Evolutionary conservation across 1,284 basidiomycete genomes (phyloP).

Genomic region (Tylopilus orsonianus): DNA sequence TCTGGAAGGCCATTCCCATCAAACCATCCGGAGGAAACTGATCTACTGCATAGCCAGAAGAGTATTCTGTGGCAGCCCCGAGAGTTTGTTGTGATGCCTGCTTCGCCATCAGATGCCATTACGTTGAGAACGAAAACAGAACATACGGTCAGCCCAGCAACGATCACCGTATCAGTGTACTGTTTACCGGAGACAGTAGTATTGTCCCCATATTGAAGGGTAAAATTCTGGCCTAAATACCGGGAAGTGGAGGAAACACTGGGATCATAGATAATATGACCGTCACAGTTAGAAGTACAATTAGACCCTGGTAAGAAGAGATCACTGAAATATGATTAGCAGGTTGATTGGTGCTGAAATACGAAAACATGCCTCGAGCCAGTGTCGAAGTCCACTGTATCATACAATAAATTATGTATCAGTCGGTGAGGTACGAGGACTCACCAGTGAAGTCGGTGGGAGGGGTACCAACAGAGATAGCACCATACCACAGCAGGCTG

Average conservation of each 20-base stretch:
- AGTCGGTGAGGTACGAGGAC: not conserved
- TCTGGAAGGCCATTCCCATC: constrained; percentile 22
- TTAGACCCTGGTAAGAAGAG: constrained; percentile 8
- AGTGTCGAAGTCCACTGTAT: constrained; percentile 22
- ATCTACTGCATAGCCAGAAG: not conserved
- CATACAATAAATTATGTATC: not conserved
- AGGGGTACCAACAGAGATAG: constrained; percentile 24
- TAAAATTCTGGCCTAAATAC: constrained; percentile 26
- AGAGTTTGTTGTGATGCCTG: constrained; percentile 19
- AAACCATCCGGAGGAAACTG: constrained; percentile 23
- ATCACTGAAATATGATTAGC: not conserved
- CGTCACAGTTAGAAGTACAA: constrained; percentile 9
- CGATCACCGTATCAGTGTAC: constrained; percentile 34
- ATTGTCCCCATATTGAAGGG: constrained; percentile 32
- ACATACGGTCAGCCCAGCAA: constrained; percentile 24
- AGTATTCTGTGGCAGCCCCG: constrained; percentile 17
- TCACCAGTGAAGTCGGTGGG: constrained; percentile 11
- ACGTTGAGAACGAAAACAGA: not conserved
- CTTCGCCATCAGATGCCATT: constrained; percentile 3
- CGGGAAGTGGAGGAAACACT: constrained; percentile 28
- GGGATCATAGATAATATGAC: constrained; percentile 34
- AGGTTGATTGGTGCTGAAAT: too few relatives aligned
- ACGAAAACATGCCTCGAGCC: constrained; percentile 12
- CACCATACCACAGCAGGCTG: constrained; percentile 17
- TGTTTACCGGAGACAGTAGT: constrained; percentile 30